Base-by-base conservation (phyloP, 345 rosid genomes). In the Pelargonium nanum region DNA sequence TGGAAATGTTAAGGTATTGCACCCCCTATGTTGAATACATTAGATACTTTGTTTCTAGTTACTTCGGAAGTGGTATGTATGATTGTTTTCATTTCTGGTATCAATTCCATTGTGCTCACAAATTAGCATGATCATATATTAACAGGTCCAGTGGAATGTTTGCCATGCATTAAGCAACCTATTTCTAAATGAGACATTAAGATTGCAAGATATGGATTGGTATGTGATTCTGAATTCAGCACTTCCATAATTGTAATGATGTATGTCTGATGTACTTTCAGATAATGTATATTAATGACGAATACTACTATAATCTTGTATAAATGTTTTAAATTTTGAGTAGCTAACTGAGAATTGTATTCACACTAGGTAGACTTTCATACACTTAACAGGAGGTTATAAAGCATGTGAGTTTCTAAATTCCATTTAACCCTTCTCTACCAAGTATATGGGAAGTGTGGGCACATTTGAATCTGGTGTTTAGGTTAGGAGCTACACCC, bases 121-220 rank as follows among this genome's bases (percentile, higher is more conserved):
- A n/a, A 57, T 60, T 60, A 65, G 21, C 55, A 6, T 69, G 58
- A 52, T 50, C 65, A 50, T 48, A 57, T 67, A 52, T 66, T 68
- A 62, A 75, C 86, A 92, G 98, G 98, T 92, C 58, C 97, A 92
- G 53, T 92, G 98, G 98, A 92, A 92, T 80, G 97, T 84, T 58
- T 89, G 98, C 70, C 88, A 89, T 58, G 95, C 97, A 20, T 71
- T 89, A 71, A 87, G 96, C 82, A 85, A 84, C 60, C 81, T 92
- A 61, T 89, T 89, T 72, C 73, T 84, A 59, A 92, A 87, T 34
- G 84, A 85, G 76, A 80, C 98, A 32, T 61, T 89, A 65, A 75
- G 74, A 63, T 81, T 87, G 67, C 88, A 79, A 68, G 84, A 92
- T 61, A 82, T 77, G 89, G 93, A 87, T 60, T 89, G 97, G 98